Conservation (phyloP, 306 rosid species). For the Prunus dulcis region DNA sequence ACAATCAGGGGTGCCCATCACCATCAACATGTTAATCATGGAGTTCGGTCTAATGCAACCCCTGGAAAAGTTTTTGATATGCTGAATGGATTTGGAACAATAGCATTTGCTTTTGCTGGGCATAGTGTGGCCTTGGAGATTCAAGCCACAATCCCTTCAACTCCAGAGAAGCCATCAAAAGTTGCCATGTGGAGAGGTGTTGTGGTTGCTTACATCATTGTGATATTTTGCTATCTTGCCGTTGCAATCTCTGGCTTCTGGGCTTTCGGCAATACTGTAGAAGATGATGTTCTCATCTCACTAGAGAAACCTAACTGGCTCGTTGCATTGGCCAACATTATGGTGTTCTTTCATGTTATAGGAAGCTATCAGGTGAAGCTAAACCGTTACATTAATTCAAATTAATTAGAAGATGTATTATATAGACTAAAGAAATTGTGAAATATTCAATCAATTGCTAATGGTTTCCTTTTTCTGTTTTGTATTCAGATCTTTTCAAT, state of each 20-base stretch:
- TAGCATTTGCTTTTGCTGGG: constrained; percentile 70
- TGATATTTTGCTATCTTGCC: constrained; percentile 38
- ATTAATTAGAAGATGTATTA: too few relatives aligned
- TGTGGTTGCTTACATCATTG: constrained; percentile 42
- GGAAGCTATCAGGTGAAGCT: constrained; percentile 66
- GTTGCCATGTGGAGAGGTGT: constrained; percentile 72
- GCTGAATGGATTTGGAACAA: constrained; percentile 55
- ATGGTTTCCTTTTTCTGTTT: neutral
- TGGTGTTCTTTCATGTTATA: constrained; percentile 68
- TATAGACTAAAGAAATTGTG: too few relatives aligned
- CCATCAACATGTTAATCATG: constrained; percentile 26
- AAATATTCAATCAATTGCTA: neutral
- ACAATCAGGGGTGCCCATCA: constrained; percentile 12
- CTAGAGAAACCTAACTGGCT: constrained; percentile 51
- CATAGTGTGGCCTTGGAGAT: constrained; percentile 65
- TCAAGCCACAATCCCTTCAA: constrained; percentile 75
- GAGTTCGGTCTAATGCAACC: constrained; percentile 30
- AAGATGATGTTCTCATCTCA: constrained; percentile 66
- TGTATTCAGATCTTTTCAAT: constrained; percentile 46
- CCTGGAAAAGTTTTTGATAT: constrained; percentile 35
- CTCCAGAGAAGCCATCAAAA: constrained; percentile 47
- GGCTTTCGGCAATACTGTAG: constrained; percentile 57
- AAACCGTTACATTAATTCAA: neutral
- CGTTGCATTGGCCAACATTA: constrained; percentile 49
- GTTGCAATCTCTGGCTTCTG: constrained; percentile 60